Percentiles rank a stretch among this genome's conserved stretches.
Conservation (phyloP, 495 filamentous ascomycete species). For the Echria macrotheca region DNA sequence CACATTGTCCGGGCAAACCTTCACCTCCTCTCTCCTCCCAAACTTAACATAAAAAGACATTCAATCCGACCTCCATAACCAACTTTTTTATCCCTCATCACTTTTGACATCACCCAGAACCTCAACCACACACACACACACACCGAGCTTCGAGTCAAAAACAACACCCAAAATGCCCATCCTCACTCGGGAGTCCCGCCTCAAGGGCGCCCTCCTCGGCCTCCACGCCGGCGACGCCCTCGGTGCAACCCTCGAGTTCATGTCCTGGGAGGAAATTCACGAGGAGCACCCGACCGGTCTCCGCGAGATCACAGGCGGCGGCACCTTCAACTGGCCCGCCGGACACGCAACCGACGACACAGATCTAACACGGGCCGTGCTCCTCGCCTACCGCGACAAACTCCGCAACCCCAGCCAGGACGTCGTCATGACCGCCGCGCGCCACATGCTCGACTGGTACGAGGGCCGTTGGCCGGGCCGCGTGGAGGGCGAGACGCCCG, state of each 20-base stretch:
- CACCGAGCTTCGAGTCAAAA: too few species aligned
- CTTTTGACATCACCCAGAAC: too few species aligned
- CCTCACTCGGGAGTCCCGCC: conserved; percentile 12
- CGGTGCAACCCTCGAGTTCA: conserved; percentile 30
- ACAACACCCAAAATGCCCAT: too few species aligned
- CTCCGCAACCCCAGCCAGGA: neutral
- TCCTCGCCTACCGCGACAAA: conserved; percentile 20
- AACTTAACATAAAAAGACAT: too few species aligned
- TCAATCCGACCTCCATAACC: too few species aligned
- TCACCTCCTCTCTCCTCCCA: too few species aligned
- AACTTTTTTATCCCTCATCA: too few species aligned
- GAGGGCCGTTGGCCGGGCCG: conserved; percentile 24
- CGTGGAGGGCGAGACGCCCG: conserved; percentile 5
- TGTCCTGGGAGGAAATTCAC: conserved; percentile 18
- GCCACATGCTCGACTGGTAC: conserved; percentile 25
- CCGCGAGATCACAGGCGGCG: conserved; percentile 26
- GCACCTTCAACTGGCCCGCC: conserved; percentile 22
- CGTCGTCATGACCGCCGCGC: conserved; percentile 11
- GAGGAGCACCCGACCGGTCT: conserved; percentile 13
- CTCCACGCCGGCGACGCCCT: conserved; percentile 32
- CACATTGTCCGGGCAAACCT: too few species aligned
- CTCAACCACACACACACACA: too few species aligned
- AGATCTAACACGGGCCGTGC: conserved; percentile 13
- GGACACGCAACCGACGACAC: conserved; percentile 22
- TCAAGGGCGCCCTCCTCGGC: conserved; percentile 28